phyloP scores from a whole-genome alignment of 2,329 filamentous ascomycete genomes.

The Monosporascus sp. region DNA sequence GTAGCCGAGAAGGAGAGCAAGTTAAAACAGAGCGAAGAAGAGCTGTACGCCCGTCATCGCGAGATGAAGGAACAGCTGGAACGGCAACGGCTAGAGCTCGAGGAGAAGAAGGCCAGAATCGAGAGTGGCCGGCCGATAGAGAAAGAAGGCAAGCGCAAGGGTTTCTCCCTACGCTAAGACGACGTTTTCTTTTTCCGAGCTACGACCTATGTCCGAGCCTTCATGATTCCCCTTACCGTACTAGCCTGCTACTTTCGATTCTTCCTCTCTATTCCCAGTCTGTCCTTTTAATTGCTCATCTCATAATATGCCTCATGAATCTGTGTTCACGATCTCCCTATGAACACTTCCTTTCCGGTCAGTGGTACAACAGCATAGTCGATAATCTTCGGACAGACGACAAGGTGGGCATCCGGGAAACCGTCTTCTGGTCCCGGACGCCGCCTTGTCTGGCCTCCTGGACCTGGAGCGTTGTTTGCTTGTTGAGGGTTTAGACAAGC shows the following conservation, averaged over 20 bases:
- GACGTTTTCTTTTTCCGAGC: slow-evolving; percentile 21
- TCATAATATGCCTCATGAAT: slow-evolving; percentile 36
- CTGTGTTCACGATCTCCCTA: slow-evolving; percentile 14
- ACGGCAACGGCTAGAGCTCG: slow-evolving; percentile 86
- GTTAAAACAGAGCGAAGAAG: slow-evolving; percentile 98
- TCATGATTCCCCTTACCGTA: slow-evolving; percentile 55
- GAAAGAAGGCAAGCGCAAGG: slow-evolving; percentile 98
- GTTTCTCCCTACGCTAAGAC: slow-evolving; percentile 90
- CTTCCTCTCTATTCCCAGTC: slow-evolving; percentile 33
- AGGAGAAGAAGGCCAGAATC: slow-evolving; percentile 96
- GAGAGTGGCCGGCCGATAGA: slow-evolving; percentile 94
- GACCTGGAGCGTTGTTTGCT: slow-evolving; percentile 9
- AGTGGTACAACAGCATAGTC: slow-evolving; percentile 12
- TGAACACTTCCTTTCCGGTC: slow-evolving; percentile 11
- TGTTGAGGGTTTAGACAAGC: not conserved
- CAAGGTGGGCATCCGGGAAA: slow-evolving; percentile 10
- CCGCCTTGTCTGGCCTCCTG: slow-evolving; percentile 8
- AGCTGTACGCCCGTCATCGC: slow-evolving; percentile 93
- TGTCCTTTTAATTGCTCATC: slow-evolving; percentile 39
- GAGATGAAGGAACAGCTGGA: slow-evolving; percentile 99
- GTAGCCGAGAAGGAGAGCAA: slow-evolving; percentile 99
- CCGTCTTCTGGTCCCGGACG: slow-evolving; percentile 6
- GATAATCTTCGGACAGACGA: slow-evolving; percentile 11
- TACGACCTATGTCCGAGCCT: slow-evolving; percentile 52
- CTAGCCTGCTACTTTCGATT: slow-evolving; percentile 50